These are phyloP conservation scores for Blastomyces percursus DNA, from an alignment of 2,329 filamentous ascomycete species.

Conservation along the genomic window DNA sequence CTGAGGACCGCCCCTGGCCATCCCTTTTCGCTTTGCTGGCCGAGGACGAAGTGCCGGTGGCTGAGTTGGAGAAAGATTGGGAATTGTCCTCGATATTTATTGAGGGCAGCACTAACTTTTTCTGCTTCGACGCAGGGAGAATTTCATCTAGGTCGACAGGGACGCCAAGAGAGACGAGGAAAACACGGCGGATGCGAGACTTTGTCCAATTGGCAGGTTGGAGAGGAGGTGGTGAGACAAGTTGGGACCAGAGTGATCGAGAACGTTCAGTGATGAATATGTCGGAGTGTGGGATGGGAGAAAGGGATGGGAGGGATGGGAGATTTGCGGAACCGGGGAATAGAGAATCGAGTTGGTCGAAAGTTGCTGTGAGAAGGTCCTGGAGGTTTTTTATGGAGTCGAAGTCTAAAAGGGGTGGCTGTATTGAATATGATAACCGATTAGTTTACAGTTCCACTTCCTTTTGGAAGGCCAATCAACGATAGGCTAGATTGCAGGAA, in stretches of 20 bases:
- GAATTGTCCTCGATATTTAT: slow-evolving; percentile 50
- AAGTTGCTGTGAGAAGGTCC: slow-evolving; percentile 31
- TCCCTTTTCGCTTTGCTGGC: slow-evolving; percentile 11
- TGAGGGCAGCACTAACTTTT: slow-evolving; percentile 88
- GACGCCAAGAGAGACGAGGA: slow-evolving; percentile 89
- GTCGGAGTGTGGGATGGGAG: slow-evolving; percentile 36
- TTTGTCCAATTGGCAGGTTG: slow-evolving; percentile 97
- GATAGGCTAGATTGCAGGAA: slow-evolving; percentile 15
- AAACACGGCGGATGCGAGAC: slow-evolving; percentile 84
- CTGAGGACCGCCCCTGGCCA: slow-evolving; percentile 15
- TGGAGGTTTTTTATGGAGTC: slow-evolving; percentile 40
- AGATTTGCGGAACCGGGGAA: slow-evolving; percentile 34
- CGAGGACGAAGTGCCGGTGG: slow-evolving; percentile 22
- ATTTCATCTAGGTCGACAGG: slow-evolving; percentile 97
- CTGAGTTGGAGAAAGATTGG: slow-evolving; percentile 33
- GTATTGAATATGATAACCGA: slow-evolving; percentile 10
- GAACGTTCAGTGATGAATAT: slow-evolving; percentile 78
- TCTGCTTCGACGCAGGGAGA: slow-evolving; percentile 90
- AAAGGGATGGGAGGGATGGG: slow-evolving; percentile 25
- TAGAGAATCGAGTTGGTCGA: slow-evolving; percentile 33
- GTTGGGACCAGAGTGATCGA: slow-evolving; percentile 87
- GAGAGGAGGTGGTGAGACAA: slow-evolving; percentile 85
- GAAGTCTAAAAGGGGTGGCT: slow-evolving; percentile 42
- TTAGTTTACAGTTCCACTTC: slow-evolving; percentile 13
- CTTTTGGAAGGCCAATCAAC: background rate